Evolutionary conservation across 1,139 yeast species (phyloP).

Genomic region (Kazachstania sp.): DNA sequence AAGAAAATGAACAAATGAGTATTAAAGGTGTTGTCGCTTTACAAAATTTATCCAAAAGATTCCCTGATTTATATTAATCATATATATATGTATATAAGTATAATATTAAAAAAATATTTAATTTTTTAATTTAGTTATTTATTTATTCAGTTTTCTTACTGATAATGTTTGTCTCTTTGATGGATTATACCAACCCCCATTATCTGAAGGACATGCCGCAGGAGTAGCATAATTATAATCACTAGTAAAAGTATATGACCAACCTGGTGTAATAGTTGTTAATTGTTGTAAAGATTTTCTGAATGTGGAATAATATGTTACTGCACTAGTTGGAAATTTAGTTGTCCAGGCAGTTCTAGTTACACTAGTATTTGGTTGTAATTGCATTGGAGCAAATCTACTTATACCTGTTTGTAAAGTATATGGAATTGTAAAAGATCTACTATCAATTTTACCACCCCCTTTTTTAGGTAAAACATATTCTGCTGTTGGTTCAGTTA

Average conservation of each 20-base stretch:
- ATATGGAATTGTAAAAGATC: constrained; percentile 49
- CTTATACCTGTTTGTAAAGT: constrained; percentile 66
- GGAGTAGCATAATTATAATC: constrained; percentile 57
- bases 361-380: constrained; percentile 65
- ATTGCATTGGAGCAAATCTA: constrained; percentile 85
- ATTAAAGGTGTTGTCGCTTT: constrained; percentile 27
- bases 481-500: constrained; percentile 30
- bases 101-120: too few relatives aligned
- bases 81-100: neutral
- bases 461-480: constrained; percentile 35
- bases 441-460: constrained; percentile 22
- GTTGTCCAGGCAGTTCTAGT: constrained; percentile 60
- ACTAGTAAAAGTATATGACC: constrained; percentile 64
- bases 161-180: constrained; percentile 33
- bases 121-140: neutral
- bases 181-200: constrained; percentile 44
- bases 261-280: constrained; percentile 72
- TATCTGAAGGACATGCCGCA: constrained; percentile 56
- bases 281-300: constrained; percentile 38
- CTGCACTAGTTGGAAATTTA: constrained; percentile 58
- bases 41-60: constrained; percentile 23
- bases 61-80: constrained; percentile 25
- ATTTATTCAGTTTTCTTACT: constrained; percentile 24
- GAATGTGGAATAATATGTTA: constrained; percentile 45
- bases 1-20: constrained; percentile 26